Evolutionary conservation across 2,329 filamentous ascomycete species (phyloP), one percentile per base, ranked within the genome.

Genomic region (Aspergillus vadensis): DNA sequence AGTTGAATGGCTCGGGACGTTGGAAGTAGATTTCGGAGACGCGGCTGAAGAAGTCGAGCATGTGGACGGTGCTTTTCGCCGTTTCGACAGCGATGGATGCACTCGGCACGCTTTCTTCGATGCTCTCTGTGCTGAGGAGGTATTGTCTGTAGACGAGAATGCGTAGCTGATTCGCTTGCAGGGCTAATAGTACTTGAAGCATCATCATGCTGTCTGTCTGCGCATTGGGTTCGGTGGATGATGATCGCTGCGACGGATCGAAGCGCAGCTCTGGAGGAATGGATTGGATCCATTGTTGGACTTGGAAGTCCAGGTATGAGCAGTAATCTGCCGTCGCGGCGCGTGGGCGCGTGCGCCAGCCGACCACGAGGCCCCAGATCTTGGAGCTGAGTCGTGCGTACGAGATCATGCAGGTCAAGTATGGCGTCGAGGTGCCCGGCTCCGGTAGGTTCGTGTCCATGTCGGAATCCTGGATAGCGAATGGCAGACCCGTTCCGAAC

Each of bases 401-500:
- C 0, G 76, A 76, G 1, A 83, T 78, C 79, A 83, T 80, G 51
- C 80, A 82, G 2, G 76, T 76, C 0, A 83, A 67, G 44, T 82
- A 82, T 0, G 77, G 71, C 3, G 71, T 72, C 14, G 72, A 67
- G 14, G 73, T 66, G 3, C 67, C 80, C 0, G 79, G 79, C 55
- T 82, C 77, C 0, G 80, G 80, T 1, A 83, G 64, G 39, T 79
- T 76, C 0, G 80, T 79, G 53, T 84, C 82, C 60, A 84, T 80
- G 52, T 83, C 82, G 0, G 77, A 75, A 56, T 83, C 81, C 10
- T 80, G 74, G 4, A 84, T 73, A 0, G 78, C 77, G 63, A 83
- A 83, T 0, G 81, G 81, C 19, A 83, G 65, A 12, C 81, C 81
- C 0, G 81, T 83, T 2, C 81, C 81, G 36, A 84, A 82, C 9